Conservation (phyloP, 805 yeast species). For the Blastobotrys muscicola region DNA sequence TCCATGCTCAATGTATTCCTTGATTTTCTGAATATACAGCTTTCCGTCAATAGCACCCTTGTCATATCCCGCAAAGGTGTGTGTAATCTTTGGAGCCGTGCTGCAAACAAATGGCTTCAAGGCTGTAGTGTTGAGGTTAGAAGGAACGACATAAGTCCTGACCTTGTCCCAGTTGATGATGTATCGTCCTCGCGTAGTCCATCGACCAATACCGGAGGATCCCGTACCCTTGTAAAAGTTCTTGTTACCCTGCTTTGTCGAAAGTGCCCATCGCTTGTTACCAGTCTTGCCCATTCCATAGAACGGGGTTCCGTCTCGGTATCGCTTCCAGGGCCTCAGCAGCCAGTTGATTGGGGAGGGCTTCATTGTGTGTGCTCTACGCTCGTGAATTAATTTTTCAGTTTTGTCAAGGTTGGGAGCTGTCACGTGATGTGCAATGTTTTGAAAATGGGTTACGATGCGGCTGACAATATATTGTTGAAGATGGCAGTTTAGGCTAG, state of each 20-base stretch:
- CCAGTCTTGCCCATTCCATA: conserved; percentile 75
- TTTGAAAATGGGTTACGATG: no score
- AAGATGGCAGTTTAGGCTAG: no score
- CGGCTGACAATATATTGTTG: no score
- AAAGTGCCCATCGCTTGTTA: conserved; percentile 66
- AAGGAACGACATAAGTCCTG: conserved; percentile 82
- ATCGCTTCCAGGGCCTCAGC: conserved; percentile 84
- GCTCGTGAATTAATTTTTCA: conserved; percentile 1
- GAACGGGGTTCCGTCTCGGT: conserved; percentile 71
- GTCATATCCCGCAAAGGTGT: conserved; percentile 56
- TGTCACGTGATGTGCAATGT: not conserved
- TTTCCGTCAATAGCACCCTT: conserved; percentile 69
- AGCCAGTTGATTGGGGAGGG: conserved; percentile 35
- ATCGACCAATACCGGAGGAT: conserved; percentile 83
- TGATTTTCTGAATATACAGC: conserved; percentile 59
- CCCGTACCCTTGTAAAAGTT: conserved; percentile 94
- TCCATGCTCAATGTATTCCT: conserved; percentile 71
- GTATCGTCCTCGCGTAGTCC: conserved; percentile 66
- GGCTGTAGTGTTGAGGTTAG: conserved; percentile 25
- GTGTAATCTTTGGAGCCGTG: conserved; percentile 58
- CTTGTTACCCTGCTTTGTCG: conserved; percentile 92
- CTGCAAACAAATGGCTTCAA: conserved; percentile 74
- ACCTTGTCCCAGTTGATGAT: conserved; percentile 76
- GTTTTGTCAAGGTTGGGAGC: not conserved
- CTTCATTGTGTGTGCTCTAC: conserved; percentile 20